Conservation (phyloP, 768 basidiomycete genomes). For the Lyophyllum semitale region DNA sequence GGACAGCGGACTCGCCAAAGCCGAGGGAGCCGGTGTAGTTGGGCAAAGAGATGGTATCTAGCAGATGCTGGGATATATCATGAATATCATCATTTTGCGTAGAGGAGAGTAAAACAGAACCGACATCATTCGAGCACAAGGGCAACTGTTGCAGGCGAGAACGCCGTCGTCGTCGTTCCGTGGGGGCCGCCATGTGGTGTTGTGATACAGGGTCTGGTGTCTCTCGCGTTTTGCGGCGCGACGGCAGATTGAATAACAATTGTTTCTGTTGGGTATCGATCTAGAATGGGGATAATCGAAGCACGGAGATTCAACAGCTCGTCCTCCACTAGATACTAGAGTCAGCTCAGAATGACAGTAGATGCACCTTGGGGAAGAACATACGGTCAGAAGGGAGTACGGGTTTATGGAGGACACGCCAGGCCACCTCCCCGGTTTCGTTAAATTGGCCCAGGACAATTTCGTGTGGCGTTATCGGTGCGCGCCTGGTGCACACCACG, state of each 20-base stretch:
- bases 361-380: constrained; percentile 18
- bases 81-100: background rate
- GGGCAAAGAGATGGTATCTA: constrained; percentile 60
- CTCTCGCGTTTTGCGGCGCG: constrained; percentile 6
- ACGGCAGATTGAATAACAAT: constrained; percentile 47
- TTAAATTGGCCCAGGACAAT: constrained; percentile 47
- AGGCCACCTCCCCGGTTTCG: constrained; percentile 21
- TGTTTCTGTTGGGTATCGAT: constrained; percentile 51
- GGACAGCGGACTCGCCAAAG: constrained; percentile 63
- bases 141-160: constrained; percentile 42
- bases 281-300: constrained; percentile 51
- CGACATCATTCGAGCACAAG: constrained; percentile 64
- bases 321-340: constrained; percentile 39
- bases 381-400: constrained; percentile 40
- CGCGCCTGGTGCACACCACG: constrained; percentile 53
- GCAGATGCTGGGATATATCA: background rate
- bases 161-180: constrained; percentile 45
- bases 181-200: constrained; percentile 70
- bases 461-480: constrained; percentile 46
- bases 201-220: constrained; percentile 49
- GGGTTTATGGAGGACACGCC: constrained; percentile 47
- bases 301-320: constrained; percentile 42
- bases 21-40: constrained; percentile 74
- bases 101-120: constrained; percentile 17
- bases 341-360: background rate